Conservation (phyloP, 257 asterid genomes). For the Osmanthus fragrans region DNA sequence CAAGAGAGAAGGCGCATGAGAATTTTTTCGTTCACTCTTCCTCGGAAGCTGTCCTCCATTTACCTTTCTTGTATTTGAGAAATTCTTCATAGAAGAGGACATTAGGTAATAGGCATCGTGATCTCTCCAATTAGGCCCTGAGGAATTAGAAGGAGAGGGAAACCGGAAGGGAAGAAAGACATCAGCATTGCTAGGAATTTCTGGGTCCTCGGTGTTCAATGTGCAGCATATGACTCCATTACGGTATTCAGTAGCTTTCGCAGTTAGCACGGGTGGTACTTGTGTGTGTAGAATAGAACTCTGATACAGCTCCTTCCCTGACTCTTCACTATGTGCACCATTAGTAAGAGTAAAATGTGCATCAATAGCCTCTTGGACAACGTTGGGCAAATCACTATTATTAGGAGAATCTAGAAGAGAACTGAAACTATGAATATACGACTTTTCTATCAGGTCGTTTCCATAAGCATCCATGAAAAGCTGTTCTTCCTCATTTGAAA, state of each 20-base stretch:
- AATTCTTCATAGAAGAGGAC: conserved; percentile 38
- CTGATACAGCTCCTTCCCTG: conserved; percentile 21
- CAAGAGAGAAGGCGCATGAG: conserved; percentile 24
- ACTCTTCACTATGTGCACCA: conserved; percentile 19
- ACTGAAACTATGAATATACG: conserved; percentile 53
- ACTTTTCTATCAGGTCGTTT: conserved; percentile 40
- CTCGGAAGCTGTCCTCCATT: conserved; percentile 30
- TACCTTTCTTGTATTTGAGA: conserved; percentile 32
- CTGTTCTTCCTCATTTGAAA: conserved; percentile 45
- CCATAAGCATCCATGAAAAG: conserved; percentile 38
- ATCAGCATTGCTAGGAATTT: conserved; percentile 80
- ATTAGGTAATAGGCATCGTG: conserved; percentile 39
- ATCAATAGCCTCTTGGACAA: conserved; percentile 27
- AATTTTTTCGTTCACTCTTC: conserved; percentile 28
- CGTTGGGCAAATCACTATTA: conserved; percentile 28
- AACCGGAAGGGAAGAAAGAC: conserved; percentile 71
- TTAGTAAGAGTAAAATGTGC: conserved; percentile 28
- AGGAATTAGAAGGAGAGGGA: conserved; percentile 45
- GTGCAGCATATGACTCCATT: conserved; percentile 74
- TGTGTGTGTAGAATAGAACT: conserved; percentile 31
- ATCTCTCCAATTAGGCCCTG: conserved; percentile 36
- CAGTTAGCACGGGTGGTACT: conserved; percentile 34
- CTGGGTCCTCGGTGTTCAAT: conserved; percentile 68
- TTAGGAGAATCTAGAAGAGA: conserved; percentile 62
- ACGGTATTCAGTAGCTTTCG: conserved; percentile 51